Evolutionary conservation across 2,329 filamentous ascomycete genomes (phyloP), one percentile per base, ranked within the genome.

Genomic region (Monosporascus sp.): DNA sequence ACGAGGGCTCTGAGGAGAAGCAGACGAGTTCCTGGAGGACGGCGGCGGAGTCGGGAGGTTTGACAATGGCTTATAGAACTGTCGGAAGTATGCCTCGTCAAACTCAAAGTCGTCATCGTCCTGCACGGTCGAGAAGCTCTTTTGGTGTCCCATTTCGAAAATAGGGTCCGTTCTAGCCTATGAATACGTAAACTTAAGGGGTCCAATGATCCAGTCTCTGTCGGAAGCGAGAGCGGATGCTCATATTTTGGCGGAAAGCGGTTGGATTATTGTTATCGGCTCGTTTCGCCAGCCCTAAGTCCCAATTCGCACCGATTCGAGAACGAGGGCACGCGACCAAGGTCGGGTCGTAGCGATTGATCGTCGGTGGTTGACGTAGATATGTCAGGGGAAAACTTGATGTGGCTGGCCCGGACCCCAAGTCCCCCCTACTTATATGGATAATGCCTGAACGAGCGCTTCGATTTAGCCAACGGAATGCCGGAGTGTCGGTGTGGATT

Each of bases 31-130:
- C 54, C 70, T 71, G 49, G 77, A 77, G 45, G 81, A 85, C 11
- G 77, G 78, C 45, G 85, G 85, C 57, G 85, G 85, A 50, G 85
- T 88, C 22, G 85, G 85, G 22, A 88, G 77, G 67, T 84, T 86
- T 31, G 84, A 87, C 50, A 88, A 74, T 9, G 85, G 85, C 48
- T 82, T 79, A 69, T 87, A 88, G 58, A 83, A 85, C 55, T 74
- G 72, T 52, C 70, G 67, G 62, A 85, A 83, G 68, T 81, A 82
- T 57, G 76, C 75, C 54, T 77, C 74, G 63, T 77, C 75, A 57
- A 75, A 73, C 61, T 78, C 76, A 58, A 73, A 73, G 52, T 78
- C 75, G 61, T 78, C 73, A 56, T 75, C 72, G 39, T 61, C 56
- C 48, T 60, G 58, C 18, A 55, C 54, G 46, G 62, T 52, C 25